phyloP scores from a whole-genome alignment of 2,329 filamentous ascomycete genomes.

The Aureobasidium sp. region DNA sequence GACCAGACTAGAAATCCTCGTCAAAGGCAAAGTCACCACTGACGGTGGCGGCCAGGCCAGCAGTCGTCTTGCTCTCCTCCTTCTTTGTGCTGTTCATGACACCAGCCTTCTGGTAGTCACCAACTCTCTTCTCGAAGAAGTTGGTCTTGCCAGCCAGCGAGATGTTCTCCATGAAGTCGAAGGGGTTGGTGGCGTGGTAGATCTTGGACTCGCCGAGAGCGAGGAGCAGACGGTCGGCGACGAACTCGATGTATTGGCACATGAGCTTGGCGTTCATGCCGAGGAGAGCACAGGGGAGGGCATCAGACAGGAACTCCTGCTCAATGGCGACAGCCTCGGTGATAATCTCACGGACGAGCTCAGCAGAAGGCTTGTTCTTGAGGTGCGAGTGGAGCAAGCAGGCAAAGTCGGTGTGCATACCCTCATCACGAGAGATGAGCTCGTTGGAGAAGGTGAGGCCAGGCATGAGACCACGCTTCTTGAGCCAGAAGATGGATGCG shows the following conservation, averaged over 20 bases:
- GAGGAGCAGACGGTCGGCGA: slow-evolving; percentile 88
- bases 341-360: slow-evolving; percentile 80
- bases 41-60: slow-evolving; percentile 42
- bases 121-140: slow-evolving; percentile 99
- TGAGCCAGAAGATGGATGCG: slow-evolving; percentile 99
- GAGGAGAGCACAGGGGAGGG: slow-evolving; percentile 83
- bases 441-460: slow-evolving; percentile 99
- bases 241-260: slow-evolving; percentile 99
- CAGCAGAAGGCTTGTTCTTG: slow-evolving; percentile 78
- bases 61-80: slow-evolving; percentile 44
- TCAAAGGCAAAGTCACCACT: slow-evolving; percentile 84
- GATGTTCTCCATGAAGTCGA: slow-evolving; percentile 99
- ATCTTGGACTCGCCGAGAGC: slow-evolving; percentile 90
- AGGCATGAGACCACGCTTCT: slow-evolving; percentile 99
- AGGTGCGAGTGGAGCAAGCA: slow-evolving; percentile 97
- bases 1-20: slow-evolving; percentile 76
- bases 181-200: slow-evolving; percentile 90
- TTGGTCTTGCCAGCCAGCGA: slow-evolving; percentile 98
- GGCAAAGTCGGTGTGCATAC: slow-evolving; percentile 98
- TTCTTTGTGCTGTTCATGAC: slow-evolving; percentile 92
- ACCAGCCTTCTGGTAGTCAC: slow-evolving; percentile 98
- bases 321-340: slow-evolving; percentile 90
- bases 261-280: slow-evolving; percentile 97
- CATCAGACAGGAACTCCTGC: slow-evolving; percentile 96
- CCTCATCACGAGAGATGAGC: slow-evolving; percentile 98